A percentile compares a stretch with the other conserved stretches of the same genome.
phyloP scores from a whole-genome alignment of 129 eudicot species.

The Helianthus tuberosus region DNA sequence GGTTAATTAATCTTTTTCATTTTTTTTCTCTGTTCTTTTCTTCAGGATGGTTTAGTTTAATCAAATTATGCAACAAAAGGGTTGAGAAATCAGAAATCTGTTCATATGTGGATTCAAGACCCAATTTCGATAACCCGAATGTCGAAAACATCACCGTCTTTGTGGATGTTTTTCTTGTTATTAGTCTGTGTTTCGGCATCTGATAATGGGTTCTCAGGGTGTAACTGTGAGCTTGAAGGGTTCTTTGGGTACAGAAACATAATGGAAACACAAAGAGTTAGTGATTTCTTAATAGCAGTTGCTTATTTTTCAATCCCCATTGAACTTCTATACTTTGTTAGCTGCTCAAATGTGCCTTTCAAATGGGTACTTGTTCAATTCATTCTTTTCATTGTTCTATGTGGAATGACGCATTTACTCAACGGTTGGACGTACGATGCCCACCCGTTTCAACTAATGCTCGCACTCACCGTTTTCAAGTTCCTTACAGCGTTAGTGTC shows the following conservation, averaged over 20 bases:
- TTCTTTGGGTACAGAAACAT: constrained; percentile 62
- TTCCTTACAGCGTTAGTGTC: constrained; percentile 85
- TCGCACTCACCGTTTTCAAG: constrained; percentile 80
- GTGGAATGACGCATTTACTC: constrained; percentile 92
- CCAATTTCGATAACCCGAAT: constrained; percentile 35
- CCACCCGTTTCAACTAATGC: constrained; percentile 73
- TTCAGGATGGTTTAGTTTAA: background rate
- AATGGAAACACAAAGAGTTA: constrained; percentile 64
- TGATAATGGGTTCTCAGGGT: constrained; percentile 49
- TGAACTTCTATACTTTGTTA: constrained; percentile 80
- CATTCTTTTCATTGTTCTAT: constrained; percentile 80
- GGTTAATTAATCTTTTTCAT: background rate
- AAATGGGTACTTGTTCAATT: constrained; percentile 89
- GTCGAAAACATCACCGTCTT: constrained; percentile 45
- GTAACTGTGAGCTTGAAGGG: constrained; percentile 71
- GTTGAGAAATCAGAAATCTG: background rate
- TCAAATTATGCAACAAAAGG: constrained; percentile 23
- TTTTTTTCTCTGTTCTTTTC: background rate
- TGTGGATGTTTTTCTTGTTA: constrained; percentile 32
- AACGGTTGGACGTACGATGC: constrained; percentile 85
- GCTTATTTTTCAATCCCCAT: constrained; percentile 92
- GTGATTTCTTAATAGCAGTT: constrained; percentile 84
- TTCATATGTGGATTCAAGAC: constrained; percentile 31
- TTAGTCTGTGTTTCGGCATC: constrained; percentile 44
- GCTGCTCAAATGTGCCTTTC: constrained; percentile 82